Conservation (phyloP, 345 rosid species). For the Eucalyptus sp. region DNA sequence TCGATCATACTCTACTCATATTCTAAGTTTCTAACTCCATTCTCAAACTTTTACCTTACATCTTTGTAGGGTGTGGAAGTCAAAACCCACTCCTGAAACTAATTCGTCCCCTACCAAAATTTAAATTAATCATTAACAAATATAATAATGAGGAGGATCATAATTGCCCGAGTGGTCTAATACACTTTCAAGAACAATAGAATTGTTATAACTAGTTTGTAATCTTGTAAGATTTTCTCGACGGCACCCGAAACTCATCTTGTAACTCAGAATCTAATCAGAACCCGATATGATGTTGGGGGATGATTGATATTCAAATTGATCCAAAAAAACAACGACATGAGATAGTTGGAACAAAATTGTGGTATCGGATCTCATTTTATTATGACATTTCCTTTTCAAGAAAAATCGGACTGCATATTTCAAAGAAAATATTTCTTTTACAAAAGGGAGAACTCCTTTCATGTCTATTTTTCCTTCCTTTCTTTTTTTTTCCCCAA, state of each 20-base stretch:
- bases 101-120: too few relatives aligned
- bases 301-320: neutral
- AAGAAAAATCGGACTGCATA: neutral
- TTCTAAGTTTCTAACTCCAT: too few relatives aligned
- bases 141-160: neutral
- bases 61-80: too few relatives aligned
- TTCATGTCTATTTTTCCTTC: neutral
- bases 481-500: neutral
- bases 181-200: neutral
- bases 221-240: neutral
- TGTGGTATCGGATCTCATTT: neutral
- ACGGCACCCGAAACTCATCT: rapidly evolving
- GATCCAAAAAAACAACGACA: rapidly evolving
- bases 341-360: neutral
- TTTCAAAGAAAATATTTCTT: neutral
- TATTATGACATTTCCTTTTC: rapidly evolving
- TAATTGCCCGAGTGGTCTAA: rapidly evolving
- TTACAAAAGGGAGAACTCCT: neutral
- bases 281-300: neutral
- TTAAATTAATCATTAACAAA: neutral
- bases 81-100: too few relatives aligned
- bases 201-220: neutral
- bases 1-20: too few relatives aligned
- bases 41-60: too few relatives aligned
- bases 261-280: neutral